phyloP scores from a whole-genome alignment of 345 rosid genomes.

The Isatis tinctoria region DNA sequence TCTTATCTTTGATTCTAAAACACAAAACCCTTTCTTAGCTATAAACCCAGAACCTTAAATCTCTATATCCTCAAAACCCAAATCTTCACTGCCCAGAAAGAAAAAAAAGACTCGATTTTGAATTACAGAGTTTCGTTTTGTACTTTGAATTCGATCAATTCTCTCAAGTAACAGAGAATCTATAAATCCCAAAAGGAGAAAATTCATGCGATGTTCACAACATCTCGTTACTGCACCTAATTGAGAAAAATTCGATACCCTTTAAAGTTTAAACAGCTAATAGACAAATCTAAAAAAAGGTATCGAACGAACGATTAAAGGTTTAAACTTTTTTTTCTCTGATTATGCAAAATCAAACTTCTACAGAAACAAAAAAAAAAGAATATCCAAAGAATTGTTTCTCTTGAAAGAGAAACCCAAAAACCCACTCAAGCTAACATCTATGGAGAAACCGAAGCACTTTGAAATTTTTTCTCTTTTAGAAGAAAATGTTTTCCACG shows the following conservation, averaged over 20 bases:
- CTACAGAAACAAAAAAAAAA: not conserved
- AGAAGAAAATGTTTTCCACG: conserved; percentile 20
- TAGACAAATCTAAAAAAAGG: not conserved
- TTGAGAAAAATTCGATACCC: not conserved
- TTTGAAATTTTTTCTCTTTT: not conserved
- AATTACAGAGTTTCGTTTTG: not conserved
- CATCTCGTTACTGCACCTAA: not conserved
- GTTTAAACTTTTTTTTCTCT: not conserved
- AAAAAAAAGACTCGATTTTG: not conserved
- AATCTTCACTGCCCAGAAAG: not conserved
- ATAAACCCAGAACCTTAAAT: conserved; percentile 24
- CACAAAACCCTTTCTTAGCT: not conserved
- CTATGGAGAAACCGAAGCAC: not conserved
- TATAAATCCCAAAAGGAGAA: not conserved
- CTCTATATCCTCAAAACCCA: not conserved
- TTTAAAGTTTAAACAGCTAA: not conserved
- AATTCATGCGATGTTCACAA: not conserved
- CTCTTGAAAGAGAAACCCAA: not conserved
- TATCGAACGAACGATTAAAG: not conserved
- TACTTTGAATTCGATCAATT: not conserved
- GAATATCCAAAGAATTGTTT: not conserved
- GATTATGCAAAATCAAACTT: not conserved
- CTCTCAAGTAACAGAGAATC: not conserved
- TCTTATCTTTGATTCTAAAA: not conserved
- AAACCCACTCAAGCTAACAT: not conserved